Evolutionary conservation across 2,329 filamentous ascomycete genomes (phyloP).

Genomic region (Aotearoamyces nothofagi): DNA sequence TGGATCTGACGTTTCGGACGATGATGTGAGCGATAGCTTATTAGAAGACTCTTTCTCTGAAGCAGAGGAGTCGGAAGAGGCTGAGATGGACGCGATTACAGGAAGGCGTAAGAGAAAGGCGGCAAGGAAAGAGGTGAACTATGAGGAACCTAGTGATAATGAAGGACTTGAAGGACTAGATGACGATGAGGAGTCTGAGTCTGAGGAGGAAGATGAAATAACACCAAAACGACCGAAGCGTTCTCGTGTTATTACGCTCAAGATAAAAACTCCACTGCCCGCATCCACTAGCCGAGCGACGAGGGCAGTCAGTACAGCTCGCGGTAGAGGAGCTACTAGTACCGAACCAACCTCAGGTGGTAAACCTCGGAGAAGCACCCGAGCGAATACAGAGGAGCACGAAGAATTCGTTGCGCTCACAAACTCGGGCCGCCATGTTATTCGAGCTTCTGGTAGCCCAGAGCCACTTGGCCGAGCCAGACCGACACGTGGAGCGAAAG

Average conservation of each 20-base stretch:
- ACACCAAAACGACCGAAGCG: conserved; percentile 10
- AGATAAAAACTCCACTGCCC: conserved; percentile 10
- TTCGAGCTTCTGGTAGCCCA: conserved; percentile 36
- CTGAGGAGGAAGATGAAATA: conserved; percentile 6
- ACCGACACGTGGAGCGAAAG: conserved; percentile 16
- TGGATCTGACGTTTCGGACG: conserved; percentile 48
- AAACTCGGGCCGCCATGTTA: conserved; percentile 40
- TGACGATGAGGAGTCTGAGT: conserved; percentile 13
- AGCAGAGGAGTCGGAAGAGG: conserved; percentile 23
- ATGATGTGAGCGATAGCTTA: conserved; percentile 38
- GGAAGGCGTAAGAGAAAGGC: conserved; percentile 33
- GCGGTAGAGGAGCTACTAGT: conserved; percentile 10
- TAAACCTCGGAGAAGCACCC: conserved; percentile 13
- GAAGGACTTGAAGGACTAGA: conserved; percentile 20
- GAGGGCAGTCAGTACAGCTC: conserved; percentile 16
- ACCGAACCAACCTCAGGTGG: conserved; percentile 14
- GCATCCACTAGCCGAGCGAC: conserved; percentile 9
- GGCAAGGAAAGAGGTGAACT: conserved; percentile 28
- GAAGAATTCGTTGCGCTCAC: conserved; percentile 43
- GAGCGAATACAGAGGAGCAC: conserved; percentile 30
- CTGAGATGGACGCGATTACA: conserved; percentile 28
- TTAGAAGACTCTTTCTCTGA: conserved; percentile 33
- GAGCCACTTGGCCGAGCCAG: conserved; percentile 27
- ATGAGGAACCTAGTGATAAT: conserved; percentile 30
- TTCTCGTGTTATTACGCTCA: conserved; percentile 15